phyloP scores from a whole-genome alignment of 345 rosid genomes.

The Eucalyptus victrix region DNA sequence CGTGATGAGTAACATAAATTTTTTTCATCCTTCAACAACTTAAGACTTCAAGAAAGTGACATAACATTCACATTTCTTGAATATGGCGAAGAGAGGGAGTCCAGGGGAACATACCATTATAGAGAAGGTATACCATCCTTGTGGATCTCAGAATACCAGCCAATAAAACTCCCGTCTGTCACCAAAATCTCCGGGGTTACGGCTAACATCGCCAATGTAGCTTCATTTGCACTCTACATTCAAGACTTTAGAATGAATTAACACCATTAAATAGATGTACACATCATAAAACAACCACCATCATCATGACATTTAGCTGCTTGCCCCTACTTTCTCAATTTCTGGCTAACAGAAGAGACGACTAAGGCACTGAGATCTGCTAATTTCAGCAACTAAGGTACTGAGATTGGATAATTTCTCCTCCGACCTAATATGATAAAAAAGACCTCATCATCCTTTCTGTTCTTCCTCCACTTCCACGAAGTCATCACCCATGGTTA shows the following conservation, averaged over 20 bases:
- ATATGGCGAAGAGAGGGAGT: constrained; percentile 4
- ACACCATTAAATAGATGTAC: not conserved
- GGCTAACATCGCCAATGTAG: constrained; percentile 31
- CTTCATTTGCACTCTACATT: constrained; percentile 61
- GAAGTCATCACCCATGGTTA: not conserved
- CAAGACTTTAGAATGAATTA: not conserved
- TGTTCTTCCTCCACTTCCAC: not conserved
- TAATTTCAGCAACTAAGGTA: too few species aligned
- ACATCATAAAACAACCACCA: not conserved
- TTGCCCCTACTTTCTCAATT: not conserved
- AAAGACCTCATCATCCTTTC: not conserved
- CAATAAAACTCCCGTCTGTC: constrained; percentile 41
- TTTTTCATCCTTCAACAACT: not conserved
- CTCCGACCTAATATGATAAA: not conserved
- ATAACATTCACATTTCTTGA: constrained; percentile 10
- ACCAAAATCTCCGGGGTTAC: constrained; percentile 38
- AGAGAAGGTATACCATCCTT: constrained; percentile 29
- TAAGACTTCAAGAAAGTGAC: not conserved
- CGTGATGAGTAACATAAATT: not conserved
- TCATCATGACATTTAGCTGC: not conserved
- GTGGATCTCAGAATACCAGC: constrained; percentile 25
- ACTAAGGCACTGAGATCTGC: not conserved
- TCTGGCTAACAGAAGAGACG: too few species aligned
- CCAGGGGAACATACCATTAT: constrained; percentile 48
- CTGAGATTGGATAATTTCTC: not conserved